Conservation (phyloP, 176 grass and related monocot species). For the Triticum turgidum region DNA sequence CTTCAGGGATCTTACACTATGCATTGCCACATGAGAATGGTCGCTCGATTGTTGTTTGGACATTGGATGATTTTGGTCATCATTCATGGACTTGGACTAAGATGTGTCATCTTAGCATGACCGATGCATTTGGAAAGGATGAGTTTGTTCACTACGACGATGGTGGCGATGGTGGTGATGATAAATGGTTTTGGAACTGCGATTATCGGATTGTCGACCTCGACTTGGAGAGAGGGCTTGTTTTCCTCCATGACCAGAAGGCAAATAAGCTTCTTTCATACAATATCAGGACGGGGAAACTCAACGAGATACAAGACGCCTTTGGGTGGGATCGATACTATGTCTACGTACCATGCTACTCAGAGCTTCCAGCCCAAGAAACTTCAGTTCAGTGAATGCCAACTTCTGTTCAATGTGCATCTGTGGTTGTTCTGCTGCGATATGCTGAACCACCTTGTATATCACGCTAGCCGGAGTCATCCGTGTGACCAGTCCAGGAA, state of each 20-base stretch:
- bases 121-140: constrained; percentile 22
- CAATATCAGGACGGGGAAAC: constrained; percentile 9
- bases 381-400: background rate
- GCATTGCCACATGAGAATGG: background rate
- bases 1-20: constrained; percentile 27
- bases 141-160: background rate
- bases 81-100: background rate
- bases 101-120: constrained; percentile 18
- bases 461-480: background rate
- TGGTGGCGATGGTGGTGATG: background rate
- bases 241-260: background rate
- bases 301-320: constrained; percentile 1
- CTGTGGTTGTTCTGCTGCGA: background rate
- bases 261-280: constrained; percentile 26
- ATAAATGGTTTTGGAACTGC: constrained; percentile 3
- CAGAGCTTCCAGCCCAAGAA: background rate
- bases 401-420: background rate
- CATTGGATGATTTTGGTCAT: background rate
- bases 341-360: constrained; percentile 8
- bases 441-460: background rate
- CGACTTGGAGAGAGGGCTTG: constrained; percentile 18
- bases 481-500: background rate
- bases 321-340: background rate
- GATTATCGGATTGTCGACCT: constrained; percentile 18
- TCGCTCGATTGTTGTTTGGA: constrained; percentile 24